Conservation (phyloP, 306 rosid genomes). For the Corylus avellana region DNA sequence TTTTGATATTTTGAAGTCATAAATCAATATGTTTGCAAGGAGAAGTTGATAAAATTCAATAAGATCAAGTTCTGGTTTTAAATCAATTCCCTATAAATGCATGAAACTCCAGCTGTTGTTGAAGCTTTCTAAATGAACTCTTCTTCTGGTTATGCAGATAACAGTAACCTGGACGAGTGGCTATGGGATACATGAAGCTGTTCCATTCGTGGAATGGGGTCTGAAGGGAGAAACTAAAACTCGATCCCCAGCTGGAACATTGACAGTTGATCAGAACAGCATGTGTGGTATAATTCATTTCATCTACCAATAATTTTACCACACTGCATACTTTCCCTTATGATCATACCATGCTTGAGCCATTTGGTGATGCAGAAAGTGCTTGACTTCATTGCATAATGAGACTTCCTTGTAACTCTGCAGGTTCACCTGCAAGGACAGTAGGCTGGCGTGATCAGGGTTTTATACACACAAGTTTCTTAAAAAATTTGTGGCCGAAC, state of each 20-base stretch:
- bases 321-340: background rate
- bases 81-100: no score
- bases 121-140: no score
- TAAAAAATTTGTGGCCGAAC: conserved; percentile 76
- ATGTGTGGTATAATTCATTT: conserved; percentile 67
- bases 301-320: background rate
- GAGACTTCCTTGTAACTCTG: conserved; percentile 20
- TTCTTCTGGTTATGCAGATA: conserved; percentile 54
- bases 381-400: conserved; percentile 5
- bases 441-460: conserved; percentile 97
- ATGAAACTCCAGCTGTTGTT: no score
- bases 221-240: conserved; percentile 30
- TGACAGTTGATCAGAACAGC: conserved; percentile 64
- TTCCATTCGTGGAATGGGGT: conserved; percentile 72
- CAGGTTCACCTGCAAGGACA: conserved; percentile 84
- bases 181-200: conserved; percentile 64
- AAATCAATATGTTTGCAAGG: no score
- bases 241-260: conserved; percentile 82
- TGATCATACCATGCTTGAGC: background rate
- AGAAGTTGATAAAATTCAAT: no score
- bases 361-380: conserved; percentile 2
- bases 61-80: no score
- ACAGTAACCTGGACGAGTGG: conserved; percentile 97
- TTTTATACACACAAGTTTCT: conserved; percentile 86
- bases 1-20: no score